Conservation (phyloP, 2,329 filamentous ascomycete species). For the Parasarocladium wereldwijsianum region DNA sequence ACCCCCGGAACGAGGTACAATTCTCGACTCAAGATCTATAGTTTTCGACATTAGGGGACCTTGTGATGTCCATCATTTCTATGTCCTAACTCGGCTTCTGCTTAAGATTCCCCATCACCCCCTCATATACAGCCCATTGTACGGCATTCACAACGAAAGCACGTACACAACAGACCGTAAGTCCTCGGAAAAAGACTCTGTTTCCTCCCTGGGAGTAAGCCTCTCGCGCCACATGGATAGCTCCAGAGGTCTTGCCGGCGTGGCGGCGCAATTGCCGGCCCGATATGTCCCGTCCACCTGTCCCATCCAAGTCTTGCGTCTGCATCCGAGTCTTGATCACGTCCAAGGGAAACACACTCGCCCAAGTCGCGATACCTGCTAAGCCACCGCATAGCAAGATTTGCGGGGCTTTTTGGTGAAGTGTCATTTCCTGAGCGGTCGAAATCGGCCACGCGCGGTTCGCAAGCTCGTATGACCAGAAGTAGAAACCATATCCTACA, state of each 20-base stretch:
- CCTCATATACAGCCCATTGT: constrained; percentile 87
- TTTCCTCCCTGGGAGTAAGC: constrained; percentile 51
- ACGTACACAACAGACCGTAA: constrained; percentile 68
- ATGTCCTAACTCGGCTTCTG: constrained; percentile 6
- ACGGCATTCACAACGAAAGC: constrained; percentile 90
- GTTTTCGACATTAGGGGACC: too few species aligned
- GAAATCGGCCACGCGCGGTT: constrained; percentile 39
- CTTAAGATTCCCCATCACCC: constrained; percentile 35
- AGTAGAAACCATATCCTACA: constrained; percentile 95
- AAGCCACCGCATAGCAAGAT: constrained; percentile 73
- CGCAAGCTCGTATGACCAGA: constrained; percentile 77
- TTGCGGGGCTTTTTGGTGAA: constrained; percentile 37
- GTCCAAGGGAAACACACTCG: constrained; percentile 79
- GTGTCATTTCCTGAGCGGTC: constrained; percentile 9
- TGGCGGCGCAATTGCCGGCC: neutral
- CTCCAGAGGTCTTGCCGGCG: constrained; percentile 26
- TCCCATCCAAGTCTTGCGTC: constrained; percentile 36
- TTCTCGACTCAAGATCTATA: too few species aligned
- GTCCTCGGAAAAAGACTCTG: constrained; percentile 53
- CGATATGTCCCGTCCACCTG: constrained; percentile 7
- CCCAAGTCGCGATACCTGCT: constrained; percentile 80
- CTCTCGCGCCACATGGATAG: constrained; percentile 48
- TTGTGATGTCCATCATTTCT: constrained; percentile 1
- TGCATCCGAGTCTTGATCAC: constrained; percentile 90
- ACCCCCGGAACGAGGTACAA: too few species aligned